These are phyloP conservation scores for Coemansia sp. DNA, from an alignment of 192 early-diverging fungal genomes.

Conservation along the genomic window DNA sequence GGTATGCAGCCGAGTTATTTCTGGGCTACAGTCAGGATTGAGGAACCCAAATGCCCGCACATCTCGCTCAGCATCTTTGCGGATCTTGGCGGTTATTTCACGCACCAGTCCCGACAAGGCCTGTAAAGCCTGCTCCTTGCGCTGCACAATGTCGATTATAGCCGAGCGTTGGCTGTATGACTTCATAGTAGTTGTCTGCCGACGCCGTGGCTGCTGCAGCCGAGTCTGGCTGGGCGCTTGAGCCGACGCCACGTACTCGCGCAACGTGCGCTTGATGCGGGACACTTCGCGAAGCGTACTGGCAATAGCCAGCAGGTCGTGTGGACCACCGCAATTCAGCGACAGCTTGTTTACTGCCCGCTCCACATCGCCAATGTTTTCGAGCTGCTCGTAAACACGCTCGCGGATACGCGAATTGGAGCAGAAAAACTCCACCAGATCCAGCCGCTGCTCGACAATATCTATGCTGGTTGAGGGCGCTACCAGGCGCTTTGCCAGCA, in stretches of 20 bases:
- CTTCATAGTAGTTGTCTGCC: not conserved
- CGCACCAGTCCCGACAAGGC: constrained; percentile 42
- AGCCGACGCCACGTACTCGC: constrained; percentile 15
- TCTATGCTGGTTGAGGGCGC: constrained; percentile 64
- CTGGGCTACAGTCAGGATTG: constrained; percentile 42
- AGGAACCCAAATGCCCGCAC: constrained; percentile 57
- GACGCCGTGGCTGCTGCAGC: not conserved
- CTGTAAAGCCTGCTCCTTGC: constrained; percentile 40
- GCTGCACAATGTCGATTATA: constrained; percentile 16
- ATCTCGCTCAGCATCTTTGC: constrained; percentile 47
- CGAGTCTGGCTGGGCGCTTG: no score
- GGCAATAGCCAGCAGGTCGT: constrained; percentile 62
- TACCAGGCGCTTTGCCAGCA: constrained; percentile 67
- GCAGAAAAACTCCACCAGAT: constrained; percentile 73
- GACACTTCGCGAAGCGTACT: constrained; percentile 58
- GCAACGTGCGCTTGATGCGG: constrained; percentile 43
- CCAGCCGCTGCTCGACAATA: constrained; percentile 68
- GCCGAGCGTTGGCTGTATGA: constrained; percentile 5
- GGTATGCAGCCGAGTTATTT: constrained; percentile 39
- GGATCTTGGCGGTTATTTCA: constrained; percentile 49
- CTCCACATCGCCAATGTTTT: constrained; percentile 63
- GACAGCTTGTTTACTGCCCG: constrained; percentile 70
- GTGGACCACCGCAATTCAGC: constrained; percentile 60
- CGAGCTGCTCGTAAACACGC: constrained; percentile 55
- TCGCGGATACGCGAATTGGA: constrained; percentile 51